phyloP scores from a whole-genome alignment of 495 filamentous ascomycete species.

The Gamarada debralockiae region DNA sequence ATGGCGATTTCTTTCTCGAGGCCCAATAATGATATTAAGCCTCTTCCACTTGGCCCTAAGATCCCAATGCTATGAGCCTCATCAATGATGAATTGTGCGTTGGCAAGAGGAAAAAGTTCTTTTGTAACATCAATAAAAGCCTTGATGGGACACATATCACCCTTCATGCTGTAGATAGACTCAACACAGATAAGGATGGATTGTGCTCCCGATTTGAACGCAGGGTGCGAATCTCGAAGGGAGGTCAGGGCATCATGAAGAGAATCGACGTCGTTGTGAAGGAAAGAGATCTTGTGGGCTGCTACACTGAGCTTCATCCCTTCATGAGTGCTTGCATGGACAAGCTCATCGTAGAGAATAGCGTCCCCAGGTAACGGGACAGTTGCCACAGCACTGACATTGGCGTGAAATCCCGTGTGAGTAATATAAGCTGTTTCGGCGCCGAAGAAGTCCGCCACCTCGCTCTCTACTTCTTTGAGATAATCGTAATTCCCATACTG shows the following conservation, averaged over 20 bases:
- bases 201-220: constrained; percentile 30
- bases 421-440: constrained; percentile 50
- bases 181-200: constrained; percentile 52
- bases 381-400: constrained; percentile 49
- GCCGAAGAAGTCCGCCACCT: constrained; percentile 56
- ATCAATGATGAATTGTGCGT: constrained; percentile 59
- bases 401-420: constrained; percentile 62
- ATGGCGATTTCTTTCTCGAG: constrained; percentile 55
- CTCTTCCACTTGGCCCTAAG: constrained; percentile 49
- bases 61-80: constrained; percentile 63
- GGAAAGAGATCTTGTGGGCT: constrained; percentile 38
- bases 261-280: constrained; percentile 48
- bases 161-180: constrained; percentile 68
- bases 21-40: constrained; percentile 53
- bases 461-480: constrained; percentile 50
- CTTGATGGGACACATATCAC: constrained; percentile 55
- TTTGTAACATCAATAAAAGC: constrained; percentile 51
- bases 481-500: constrained; percentile 57
- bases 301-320: constrained; percentile 56
- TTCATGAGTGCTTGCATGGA: constrained; percentile 63
- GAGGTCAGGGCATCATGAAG: constrained; percentile 40
- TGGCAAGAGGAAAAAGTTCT: constrained; percentile 42
- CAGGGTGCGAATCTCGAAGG: constrained; percentile 28
- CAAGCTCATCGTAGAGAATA: constrained; percentile 60
- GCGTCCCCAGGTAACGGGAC: constrained; percentile 59